Evolutionary conservation across 129 eudicot species (phyloP).

Genomic region (Chrysanthemum seticuspe): DNA sequence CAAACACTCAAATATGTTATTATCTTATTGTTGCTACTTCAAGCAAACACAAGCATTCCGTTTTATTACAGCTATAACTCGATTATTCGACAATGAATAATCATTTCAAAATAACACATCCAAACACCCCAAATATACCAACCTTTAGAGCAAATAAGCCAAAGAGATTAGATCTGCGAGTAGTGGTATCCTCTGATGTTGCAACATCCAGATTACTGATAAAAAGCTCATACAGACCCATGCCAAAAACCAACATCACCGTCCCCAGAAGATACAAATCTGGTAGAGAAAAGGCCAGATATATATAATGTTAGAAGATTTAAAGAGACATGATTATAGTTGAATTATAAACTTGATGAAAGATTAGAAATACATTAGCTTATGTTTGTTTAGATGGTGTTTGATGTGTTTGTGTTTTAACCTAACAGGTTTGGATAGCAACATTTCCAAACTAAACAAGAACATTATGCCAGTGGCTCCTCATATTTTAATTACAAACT

Average conservation of each 20-base stretch:
- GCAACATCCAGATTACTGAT: conserved; percentile 71
- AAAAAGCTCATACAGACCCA: conserved; percentile 96
- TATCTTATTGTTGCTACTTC: no score
- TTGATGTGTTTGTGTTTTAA: neutral
- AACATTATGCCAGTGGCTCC: no score
- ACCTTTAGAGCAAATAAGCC: conserved; percentile 83
- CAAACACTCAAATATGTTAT: no score
- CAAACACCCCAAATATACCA: neutral
- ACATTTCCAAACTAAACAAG: no score
- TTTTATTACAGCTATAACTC: no score
- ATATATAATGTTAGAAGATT: neutral
- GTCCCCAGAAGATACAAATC: conserved; percentile 92
- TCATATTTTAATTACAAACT: no score
- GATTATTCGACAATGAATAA: no score
- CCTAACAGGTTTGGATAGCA: neutral
- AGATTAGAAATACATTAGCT: neutral
- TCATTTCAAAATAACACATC: no score
- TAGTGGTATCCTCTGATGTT: conserved; percentile 32
- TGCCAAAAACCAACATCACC: conserved; percentile 94
- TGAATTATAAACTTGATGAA: neutral
- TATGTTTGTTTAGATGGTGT: neutral
- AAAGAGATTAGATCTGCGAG: conserved; percentile 60
- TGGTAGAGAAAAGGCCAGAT: conserved; percentile 16
- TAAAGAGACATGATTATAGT: neutral
- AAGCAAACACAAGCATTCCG: no score